Evolutionary conservation across 169 alveolate genomes (phyloP).

Genomic region (Theileria annulata): DNA sequence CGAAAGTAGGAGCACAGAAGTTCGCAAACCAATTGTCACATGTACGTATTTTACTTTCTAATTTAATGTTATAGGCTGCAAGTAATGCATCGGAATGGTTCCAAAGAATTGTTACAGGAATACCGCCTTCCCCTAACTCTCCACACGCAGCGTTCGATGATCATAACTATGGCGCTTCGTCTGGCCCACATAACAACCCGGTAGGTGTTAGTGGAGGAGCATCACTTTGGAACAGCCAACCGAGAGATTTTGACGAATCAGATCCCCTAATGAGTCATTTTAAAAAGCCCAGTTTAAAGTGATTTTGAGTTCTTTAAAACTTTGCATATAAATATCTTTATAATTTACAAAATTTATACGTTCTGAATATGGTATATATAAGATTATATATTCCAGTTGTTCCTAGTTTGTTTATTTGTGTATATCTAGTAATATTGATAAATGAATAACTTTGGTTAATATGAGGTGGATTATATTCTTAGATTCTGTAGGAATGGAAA

Average conservation of each 20-base stretch:
- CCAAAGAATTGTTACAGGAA: slow-evolving; percentile 39
- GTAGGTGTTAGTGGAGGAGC: slow-evolving; percentile 56
- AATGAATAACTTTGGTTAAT: not conserved
- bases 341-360: no score
- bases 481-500: not conserved
- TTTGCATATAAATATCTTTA: no score
- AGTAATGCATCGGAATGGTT: slow-evolving; percentile 51
- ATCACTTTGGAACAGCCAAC: slow-evolving; percentile 49
- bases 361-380: no score
- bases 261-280: slow-evolving; percentile 57
- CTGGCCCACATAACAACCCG: slow-evolving; percentile 10
- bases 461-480: not conserved
- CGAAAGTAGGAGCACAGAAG: slow-evolving; percentile 54
- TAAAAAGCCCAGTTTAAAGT: slow-evolving; percentile 22
- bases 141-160: slow-evolving; percentile 5
- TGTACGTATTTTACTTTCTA: slow-evolving; percentile 14
- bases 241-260: slow-evolving; percentile 47
- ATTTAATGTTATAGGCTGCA: slow-evolving; percentile 45
- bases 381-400: no score
- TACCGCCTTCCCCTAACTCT: not conserved
- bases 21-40: slow-evolving; percentile 40
- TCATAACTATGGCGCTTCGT: not conserved
- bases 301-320: not conserved
- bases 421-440: no score
- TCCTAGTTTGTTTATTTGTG: no score